Base-by-base conservation (phyloP, 2,329 filamentous ascomycete species). In the Cladosporium oxysporum region DNA sequence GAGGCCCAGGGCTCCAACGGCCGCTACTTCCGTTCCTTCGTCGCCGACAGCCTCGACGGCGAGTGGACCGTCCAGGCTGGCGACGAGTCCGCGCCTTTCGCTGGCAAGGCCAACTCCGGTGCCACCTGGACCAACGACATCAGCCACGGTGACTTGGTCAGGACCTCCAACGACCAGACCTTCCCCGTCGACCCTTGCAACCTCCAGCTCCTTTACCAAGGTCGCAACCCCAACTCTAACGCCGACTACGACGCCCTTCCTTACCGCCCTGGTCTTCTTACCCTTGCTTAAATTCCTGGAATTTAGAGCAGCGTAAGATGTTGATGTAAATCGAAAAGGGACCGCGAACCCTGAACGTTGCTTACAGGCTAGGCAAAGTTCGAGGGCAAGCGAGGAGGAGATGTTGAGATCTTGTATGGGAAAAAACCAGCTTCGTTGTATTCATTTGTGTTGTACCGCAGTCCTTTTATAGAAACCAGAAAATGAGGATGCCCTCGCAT, bases 1-100 rank as follows among this genome's bases (percentile, higher is more conserved):
- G 88, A 90, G 75, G 80, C 85, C 0, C 84, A 85, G 52, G 87
- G 88, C 0, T 44, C 75, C 0, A 77, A 81, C 35, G 87, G 87
- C 0, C 83, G 88, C 2, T 90, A 85, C 76, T 90, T 90, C 83
- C 86, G 88, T 66, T 89, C 87, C 0, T 90, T 87, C 79, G 89
- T 86, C 0, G 84, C 88, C 16, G 82, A 78, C 52, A 84, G 79
- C 71, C 80, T 90, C 10, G 73, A 74, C 44, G 88, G 88, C 10
- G 61, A 75, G 4, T 90, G 88, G 88, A 87, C 85, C 0, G 69
- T 82, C 11, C 83, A 89, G 71, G 85, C 87, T 1, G 79, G 79
- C 0, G 81, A 72, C 16, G 88, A 90, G 78, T 76, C 72, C 70
- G 78, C 76, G n/a, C 87, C 88, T 0, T 90, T 90, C 67, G 87